phyloP scores from a whole-genome alignment of 148 eudicot genomes.

The Camellia sinensis region DNA sequence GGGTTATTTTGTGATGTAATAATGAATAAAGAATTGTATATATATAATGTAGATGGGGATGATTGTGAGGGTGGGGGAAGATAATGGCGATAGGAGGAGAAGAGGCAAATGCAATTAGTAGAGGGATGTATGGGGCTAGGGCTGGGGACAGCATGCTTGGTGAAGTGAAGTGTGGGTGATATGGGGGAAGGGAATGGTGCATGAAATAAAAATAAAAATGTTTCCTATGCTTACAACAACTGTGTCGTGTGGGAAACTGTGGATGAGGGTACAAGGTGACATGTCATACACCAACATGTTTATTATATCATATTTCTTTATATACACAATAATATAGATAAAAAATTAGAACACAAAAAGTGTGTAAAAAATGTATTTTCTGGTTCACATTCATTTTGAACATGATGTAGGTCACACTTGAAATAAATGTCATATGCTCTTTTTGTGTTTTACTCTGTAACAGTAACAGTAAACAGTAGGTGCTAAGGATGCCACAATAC shows the following conservation, averaged over 20 bases:
- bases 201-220: slow-evolving; percentile 38
- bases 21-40: not conserved
- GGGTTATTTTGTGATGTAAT: not conserved
- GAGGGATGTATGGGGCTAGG: slow-evolving; percentile 15
- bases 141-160: slow-evolving; percentile 38
- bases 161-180: slow-evolving; percentile 13
- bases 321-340: no score
- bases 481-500: no score
- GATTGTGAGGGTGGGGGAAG: not conserved
- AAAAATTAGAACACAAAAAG: no score
- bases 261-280: slow-evolving; percentile 32
- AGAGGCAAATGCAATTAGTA: not conserved
- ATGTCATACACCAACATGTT: slow-evolving; percentile 34
- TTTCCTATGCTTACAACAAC: slow-evolving; percentile 49
- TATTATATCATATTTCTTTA: not conserved
- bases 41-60: no score
- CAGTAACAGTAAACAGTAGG: no score
- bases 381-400: no score
- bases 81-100: slow-evolving; percentile 7
- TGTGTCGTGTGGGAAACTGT: slow-evolving; percentile 26
- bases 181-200: slow-evolving; percentile 40
- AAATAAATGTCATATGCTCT: no score
- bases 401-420: no score
- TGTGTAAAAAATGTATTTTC: no score
- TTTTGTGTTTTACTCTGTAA: no score